Evolutionary conservation across 345 rosid genomes (phyloP).

Genomic region (Orychophragmus violaceus): DNA sequence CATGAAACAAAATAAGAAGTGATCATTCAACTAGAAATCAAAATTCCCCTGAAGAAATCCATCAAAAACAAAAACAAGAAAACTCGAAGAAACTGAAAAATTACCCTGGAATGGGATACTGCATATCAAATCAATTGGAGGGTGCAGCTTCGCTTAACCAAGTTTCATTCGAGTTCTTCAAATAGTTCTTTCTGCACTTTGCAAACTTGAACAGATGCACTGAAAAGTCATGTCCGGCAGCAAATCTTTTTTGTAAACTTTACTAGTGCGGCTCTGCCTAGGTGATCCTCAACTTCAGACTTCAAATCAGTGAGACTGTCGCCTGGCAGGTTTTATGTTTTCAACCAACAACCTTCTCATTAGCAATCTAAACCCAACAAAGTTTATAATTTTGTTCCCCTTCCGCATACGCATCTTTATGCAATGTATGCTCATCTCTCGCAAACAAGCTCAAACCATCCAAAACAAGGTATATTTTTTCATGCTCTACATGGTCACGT

Average conservation of each 20-base stretch:
- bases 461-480: conserved; percentile 25
- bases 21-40: not conserved
- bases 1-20: not conserved
- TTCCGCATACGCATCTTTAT: not conserved
- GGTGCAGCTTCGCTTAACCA: not conserved
- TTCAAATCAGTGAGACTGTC: not conserved
- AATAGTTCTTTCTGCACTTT: not conserved
- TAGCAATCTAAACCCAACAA: not conserved
- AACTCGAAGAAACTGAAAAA: not conserved
- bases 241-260: not conserved
- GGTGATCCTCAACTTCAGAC: not conserved
- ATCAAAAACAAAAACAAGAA: too few species aligned
- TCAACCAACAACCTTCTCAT: not conserved
- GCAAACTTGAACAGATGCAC: not conserved
- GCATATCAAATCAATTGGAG: conserved; percentile 16
- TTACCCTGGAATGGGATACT: conserved; percentile 26
- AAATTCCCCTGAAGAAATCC: not conserved
- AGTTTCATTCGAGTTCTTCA: not conserved
- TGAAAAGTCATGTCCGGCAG: not conserved
- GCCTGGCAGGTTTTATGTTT: not conserved
- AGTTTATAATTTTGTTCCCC: not conserved
- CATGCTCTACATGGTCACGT: conserved; percentile 30
- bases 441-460: conserved; percentile 36
- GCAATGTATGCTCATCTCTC: conserved; percentile 25
- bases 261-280: not conserved